Conservation (phyloP, 2,329 filamentous ascomycete species). For the Chrysoporthe austroafricana region DNA sequence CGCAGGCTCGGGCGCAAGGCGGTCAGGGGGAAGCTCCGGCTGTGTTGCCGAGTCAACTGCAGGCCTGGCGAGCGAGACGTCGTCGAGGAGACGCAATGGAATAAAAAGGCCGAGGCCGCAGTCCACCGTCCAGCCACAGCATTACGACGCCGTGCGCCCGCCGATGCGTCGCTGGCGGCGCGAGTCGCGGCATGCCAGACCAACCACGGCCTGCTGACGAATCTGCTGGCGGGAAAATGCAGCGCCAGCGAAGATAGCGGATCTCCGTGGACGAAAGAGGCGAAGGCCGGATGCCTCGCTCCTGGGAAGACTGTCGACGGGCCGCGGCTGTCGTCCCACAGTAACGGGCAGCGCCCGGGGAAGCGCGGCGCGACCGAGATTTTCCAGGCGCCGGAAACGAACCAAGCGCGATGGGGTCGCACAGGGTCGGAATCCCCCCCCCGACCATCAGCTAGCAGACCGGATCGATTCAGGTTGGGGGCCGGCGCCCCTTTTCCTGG, state of each 20-base stretch:
- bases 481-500: conserved; percentile 11
- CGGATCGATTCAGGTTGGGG: conserved; percentile 22
- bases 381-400: conserved; percentile 24
- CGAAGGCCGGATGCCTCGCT: conserved; percentile 16
- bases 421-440: conserved; percentile 19
- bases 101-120: conserved; percentile 11
- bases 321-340: conserved; percentile 15
- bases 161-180: conserved; percentile 6
- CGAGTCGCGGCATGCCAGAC: conserved; percentile 15
- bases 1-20: conserved; percentile 12
- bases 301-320: conserved; percentile 16
- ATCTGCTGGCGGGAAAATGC: conserved; percentile 17
- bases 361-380: conserved; percentile 27
- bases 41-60: conserved; percentile 21
- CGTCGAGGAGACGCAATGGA: not conserved
- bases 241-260: conserved; percentile 24
- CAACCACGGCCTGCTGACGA: conserved; percentile 10
- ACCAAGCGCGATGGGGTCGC: conserved; percentile 20
- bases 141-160: conserved; percentile 18
- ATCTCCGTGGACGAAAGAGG: conserved; percentile 23
- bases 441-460: not conserved
- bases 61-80: conserved; percentile 12
- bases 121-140: conserved; percentile 25
- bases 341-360: conserved; percentile 17
- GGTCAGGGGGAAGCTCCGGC: conserved; percentile 20